Evolutionary conservation across 208 protist genomes (phyloP).

Genomic region (Leishmania braziliensis): DNA sequence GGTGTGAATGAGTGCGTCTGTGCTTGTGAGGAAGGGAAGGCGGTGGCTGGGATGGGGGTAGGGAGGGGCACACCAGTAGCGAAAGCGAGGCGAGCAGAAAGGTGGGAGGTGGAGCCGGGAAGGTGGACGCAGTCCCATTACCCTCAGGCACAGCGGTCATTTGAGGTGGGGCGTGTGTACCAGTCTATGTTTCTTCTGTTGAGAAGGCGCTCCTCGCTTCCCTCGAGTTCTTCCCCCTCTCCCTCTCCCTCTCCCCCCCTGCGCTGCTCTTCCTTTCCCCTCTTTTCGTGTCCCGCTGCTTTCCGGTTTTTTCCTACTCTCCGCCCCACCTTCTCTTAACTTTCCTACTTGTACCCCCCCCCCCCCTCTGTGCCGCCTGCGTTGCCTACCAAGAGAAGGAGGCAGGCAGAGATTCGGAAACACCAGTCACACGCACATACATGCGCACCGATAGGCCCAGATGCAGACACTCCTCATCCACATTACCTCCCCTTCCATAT

Average conservation of each 20-base stretch:
- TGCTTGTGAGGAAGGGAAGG: not conserved
- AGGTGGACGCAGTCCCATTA: not conserved
- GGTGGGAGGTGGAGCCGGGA: not conserved
- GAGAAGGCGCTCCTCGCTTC: not conserved
- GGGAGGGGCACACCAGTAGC: not conserved
- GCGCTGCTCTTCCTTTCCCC: not conserved
- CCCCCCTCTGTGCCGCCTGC: not conserved
- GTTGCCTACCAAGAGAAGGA: not conserved
- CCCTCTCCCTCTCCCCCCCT: not conserved
- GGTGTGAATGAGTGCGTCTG: not conserved
- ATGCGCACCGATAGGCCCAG: not conserved
- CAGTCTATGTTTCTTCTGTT: not conserved
- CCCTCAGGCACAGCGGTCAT: not conserved
- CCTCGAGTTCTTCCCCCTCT: too few species aligned
- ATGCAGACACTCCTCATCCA: not conserved
- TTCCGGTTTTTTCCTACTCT: not conserved
- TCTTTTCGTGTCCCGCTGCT: not conserved
- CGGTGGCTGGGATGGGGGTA: not conserved
- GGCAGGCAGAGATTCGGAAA: not conserved
- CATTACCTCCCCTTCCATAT: not conserved
- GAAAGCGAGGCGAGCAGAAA: not conserved
- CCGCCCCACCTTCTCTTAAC: not conserved
- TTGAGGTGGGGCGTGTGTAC: not conserved
- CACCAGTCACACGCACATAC: not conserved
- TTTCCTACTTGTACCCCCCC: not conserved